These are phyloP conservation scores for Zymoseptoria ardabiliae DNA, from an alignment of 2,329 filamentous ascomycete genomes.

Conservation along the genomic window DNA sequence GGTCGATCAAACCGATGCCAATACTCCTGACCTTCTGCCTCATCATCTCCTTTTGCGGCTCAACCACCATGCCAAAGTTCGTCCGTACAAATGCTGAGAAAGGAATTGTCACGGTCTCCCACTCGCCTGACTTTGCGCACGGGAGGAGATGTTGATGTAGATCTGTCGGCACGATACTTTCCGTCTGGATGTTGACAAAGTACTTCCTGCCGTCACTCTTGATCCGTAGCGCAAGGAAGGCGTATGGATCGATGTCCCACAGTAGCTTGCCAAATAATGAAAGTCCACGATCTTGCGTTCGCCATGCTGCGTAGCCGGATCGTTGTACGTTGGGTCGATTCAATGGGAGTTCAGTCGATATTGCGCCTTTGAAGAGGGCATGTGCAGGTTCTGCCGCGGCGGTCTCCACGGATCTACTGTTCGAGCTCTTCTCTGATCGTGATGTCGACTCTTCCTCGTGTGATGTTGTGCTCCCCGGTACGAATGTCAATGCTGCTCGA, in stretches of 20 bases:
- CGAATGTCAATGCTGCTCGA: conserved; percentile 60
- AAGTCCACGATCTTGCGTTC: conserved; percentile 66
- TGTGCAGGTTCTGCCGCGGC: conserved; percentile 52
- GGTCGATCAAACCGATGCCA: conserved; percentile 82
- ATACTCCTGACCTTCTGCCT: conserved; percentile 78
- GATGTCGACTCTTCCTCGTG: neutral
- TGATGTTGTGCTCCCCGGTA: conserved; percentile 4
- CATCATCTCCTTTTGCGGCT: conserved; percentile 86
- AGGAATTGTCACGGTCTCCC: conserved; percentile 90
- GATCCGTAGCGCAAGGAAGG: conserved; percentile 77
- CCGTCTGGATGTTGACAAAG: conserved; percentile 91
- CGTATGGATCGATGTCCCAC: conserved; percentile 87
- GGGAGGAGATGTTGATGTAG: conserved; percentile 90
- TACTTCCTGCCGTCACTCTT: conserved; percentile 89
- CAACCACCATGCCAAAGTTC: conserved; percentile 83
- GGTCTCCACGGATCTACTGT: conserved; percentile 30
- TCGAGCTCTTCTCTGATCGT: neutral
- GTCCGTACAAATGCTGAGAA: conserved; percentile 93
- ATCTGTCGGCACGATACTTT: conserved; percentile 88
- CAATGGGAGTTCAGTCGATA: conserved; percentile 75
- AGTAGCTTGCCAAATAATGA: conserved; percentile 80
- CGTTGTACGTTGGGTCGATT: conserved; percentile 67
- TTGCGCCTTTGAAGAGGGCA: conserved; percentile 76
- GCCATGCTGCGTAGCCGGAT: conserved; percentile 83
- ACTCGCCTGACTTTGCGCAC: conserved; percentile 68